Percentiles rank a stretch among this genome's conserved stretches.
Conservation (phyloP, 192 early-diverging fungal species). For the Entomortierella lignicola region DNA sequence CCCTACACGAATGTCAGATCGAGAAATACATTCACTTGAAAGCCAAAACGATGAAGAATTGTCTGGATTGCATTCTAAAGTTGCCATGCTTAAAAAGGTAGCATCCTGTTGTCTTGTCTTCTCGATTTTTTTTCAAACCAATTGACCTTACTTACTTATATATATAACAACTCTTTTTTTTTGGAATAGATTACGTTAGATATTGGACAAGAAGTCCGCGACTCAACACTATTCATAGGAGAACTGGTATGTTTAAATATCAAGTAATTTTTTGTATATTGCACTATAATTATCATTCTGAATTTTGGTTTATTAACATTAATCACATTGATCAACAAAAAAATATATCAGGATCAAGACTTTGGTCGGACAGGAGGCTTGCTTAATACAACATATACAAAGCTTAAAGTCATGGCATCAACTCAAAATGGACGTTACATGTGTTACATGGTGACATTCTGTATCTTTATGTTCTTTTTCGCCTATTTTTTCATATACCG, state of each 20-base stretch:
- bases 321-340: no score
- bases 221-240: constrained; percentile 32
- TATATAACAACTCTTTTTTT: no score
- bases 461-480: constrained; percentile 43
- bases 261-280: not conserved
- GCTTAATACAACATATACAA: constrained; percentile 43
- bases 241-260: constrained; percentile 22
- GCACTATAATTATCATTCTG: not conserved
- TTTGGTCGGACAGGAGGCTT: constrained; percentile 52
- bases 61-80: constrained; percentile 44
- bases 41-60: constrained; percentile 52
- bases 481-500: constrained; percentile 51
- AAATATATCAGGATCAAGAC: constrained; percentile 32
- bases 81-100: constrained; percentile 53
- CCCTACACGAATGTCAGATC: constrained; percentile 39
- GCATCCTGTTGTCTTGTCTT: not conserved
- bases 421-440: constrained; percentile 52
- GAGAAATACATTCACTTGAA: constrained; percentile 43
- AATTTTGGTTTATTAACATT: not conserved
- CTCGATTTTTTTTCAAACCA: not conserved
- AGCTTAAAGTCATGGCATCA: constrained; percentile 50
- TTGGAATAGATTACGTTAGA: constrained; percentile 40
- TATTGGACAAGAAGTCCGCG: constrained; percentile 47
- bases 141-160: no score
- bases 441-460: constrained; percentile 54